Conservation (phyloP, 192 early-diverging fungal species). For the Backusella macrospora region DNA sequence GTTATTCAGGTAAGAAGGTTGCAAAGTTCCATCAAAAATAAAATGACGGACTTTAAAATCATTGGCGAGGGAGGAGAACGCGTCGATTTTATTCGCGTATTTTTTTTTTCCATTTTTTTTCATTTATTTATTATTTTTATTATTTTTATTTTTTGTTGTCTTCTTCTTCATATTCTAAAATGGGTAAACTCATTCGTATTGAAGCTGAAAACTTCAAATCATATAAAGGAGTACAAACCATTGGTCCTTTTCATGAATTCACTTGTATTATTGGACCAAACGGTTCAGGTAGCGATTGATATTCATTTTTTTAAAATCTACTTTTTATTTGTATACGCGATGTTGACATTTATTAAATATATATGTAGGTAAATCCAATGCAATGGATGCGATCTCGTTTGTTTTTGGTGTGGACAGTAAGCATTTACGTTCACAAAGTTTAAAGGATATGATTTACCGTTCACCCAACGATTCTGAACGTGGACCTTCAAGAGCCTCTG, state of each 20-base stretch:
- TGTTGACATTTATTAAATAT: no score
- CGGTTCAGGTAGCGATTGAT: slow-evolving; percentile 74
- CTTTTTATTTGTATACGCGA: no score
- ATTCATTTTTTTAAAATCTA: no score
- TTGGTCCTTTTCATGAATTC: slow-evolving; percentile 95
- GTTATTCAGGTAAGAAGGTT: no score
- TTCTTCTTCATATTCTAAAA: slow-evolving; percentile 33
- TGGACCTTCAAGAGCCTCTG: slow-evolving; percentile 63
- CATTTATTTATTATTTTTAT: slow-evolving; percentile 6
- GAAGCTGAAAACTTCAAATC: slow-evolving; percentile 99
- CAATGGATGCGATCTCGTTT: slow-evolving; percentile 99
- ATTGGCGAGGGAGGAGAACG: no score
- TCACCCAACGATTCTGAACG: slow-evolving; percentile 41
- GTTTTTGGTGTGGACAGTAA: slow-evolving; percentile 92
- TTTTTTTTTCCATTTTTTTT: slow-evolving; percentile 8
- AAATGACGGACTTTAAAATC: no score
- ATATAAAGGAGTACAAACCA: slow-evolving; percentile 91
- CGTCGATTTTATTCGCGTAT: background rate
- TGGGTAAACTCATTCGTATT: slow-evolving; percentile 84
- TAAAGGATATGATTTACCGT: slow-evolving; percentile 92
- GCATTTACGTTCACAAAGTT: slow-evolving; percentile 87
- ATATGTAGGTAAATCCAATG: slow-evolving; percentile 87
- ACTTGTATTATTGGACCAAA: slow-evolving; percentile 97
- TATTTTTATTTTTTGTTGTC: slow-evolving; percentile 4
- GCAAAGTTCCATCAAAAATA: no score